phyloP scores from a whole-genome alignment of 2,329 filamentous ascomycete genomes.

The Stachybotrys elegans region DNA sequence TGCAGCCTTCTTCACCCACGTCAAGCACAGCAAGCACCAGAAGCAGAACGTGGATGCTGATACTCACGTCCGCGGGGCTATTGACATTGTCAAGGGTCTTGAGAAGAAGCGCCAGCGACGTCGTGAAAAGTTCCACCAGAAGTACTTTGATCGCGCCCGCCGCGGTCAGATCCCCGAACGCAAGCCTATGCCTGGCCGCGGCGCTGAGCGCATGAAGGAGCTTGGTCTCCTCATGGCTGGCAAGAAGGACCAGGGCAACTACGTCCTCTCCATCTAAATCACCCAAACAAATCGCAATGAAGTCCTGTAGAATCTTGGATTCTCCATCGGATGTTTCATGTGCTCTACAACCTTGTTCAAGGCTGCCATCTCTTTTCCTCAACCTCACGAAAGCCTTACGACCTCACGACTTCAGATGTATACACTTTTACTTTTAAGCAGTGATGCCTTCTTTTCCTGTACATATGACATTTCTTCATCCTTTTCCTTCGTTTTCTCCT shows the following conservation, averaged over 20 bases:
- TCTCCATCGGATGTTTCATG: too few relatives aligned
- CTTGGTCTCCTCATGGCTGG: conserved; percentile 85
- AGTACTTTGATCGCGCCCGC: conserved; percentile 78
- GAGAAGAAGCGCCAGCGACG: conserved; percentile 91
- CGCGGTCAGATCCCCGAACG: conserved; percentile 60
- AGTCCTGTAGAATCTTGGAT: not conserved
- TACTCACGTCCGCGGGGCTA: conserved; percentile 79
- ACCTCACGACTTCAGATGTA: not conserved
- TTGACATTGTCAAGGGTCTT: conserved; percentile 94
- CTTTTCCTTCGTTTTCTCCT: conserved; percentile 5
- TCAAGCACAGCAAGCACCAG: conserved; percentile 36
- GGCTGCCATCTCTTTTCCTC: too few relatives aligned
- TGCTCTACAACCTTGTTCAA: too few relatives aligned
- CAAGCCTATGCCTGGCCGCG: conserved; percentile 74
- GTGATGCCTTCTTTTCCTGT: not conserved
- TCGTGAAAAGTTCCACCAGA: conserved; percentile 86
- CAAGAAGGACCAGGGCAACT: conserved; percentile 68
- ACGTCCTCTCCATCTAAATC: conserved; percentile 66
- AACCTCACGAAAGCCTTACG: not conserved
- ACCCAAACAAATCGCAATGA: conserved; percentile 1
- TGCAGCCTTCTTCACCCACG: conserved; percentile 61
- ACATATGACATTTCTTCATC: not conserved
- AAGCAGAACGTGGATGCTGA: conserved; percentile 31
- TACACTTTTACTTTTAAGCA: too few relatives aligned
- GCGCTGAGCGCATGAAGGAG: conserved; percentile 79